Percentiles rank a stretch among this genome's conserved stretches.
phyloP scores from a whole-genome alignment of 208 protist species.

The Acanthamoeba triangularis region DNA sequence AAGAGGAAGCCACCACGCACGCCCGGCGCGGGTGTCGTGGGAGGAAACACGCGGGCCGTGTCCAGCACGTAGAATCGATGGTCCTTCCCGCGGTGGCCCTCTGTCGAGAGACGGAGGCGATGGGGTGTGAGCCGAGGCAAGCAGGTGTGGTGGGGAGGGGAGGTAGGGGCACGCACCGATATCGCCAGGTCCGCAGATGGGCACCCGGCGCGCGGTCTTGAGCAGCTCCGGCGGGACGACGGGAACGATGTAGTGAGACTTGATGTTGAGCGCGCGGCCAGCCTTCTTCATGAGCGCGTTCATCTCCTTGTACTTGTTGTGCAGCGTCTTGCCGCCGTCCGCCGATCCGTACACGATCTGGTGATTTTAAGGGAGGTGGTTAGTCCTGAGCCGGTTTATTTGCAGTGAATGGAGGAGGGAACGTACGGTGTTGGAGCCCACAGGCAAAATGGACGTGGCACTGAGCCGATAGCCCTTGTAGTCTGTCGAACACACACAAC shows the following conservation, averaged over 20 bases:
- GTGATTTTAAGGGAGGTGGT: neutral
- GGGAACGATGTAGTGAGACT: neutral
- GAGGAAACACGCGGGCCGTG: constrained; percentile 42
- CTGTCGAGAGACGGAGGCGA: neutral
- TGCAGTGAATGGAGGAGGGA: neutral
- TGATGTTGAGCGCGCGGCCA: constrained; percentile 50
- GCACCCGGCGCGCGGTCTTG: neutral
- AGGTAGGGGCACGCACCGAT: neutral
- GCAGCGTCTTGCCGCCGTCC: neutral
- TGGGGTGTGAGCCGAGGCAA: neutral
- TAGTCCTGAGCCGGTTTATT: neutral
- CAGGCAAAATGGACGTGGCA: constrained; percentile 21
- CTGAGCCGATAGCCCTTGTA: constrained; percentile 63
- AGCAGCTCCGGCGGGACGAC: neutral
- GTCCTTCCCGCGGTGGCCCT: constrained; percentile 68
- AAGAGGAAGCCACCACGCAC: constrained; percentile 14
- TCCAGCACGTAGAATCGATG: constrained; percentile 52
- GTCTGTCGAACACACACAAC: neutral
- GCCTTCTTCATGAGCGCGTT: constrained; percentile 73
- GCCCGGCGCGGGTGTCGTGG: constrained; percentile 12
- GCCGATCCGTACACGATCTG: constrained; percentile 57
- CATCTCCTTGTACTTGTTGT: constrained; percentile 55
- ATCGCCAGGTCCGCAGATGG: constrained; percentile 35
- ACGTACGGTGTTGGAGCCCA: constrained; percentile 19
- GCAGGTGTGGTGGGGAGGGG: neutral